A percentile compares a stretch with the other conserved stretches of the same genome.
Conservation (phyloP, 495 filamentous ascomycete genomes). For the Margaritispora aquatica region DNA sequence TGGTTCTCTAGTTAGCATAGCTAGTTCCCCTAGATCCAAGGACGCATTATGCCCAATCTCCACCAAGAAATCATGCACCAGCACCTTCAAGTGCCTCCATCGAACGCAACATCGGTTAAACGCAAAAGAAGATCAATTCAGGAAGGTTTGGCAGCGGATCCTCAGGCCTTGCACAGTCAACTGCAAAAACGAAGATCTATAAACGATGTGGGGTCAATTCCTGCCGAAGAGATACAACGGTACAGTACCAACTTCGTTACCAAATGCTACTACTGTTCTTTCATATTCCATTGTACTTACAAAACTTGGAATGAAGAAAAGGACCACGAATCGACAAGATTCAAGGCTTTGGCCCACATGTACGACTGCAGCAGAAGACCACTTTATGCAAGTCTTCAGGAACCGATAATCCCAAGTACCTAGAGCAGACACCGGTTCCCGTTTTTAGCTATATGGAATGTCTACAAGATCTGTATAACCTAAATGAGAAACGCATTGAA, state of each 20-base stretch:
- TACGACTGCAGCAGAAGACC: not conserved
- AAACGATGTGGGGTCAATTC: too few relatives aligned
- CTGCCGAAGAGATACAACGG: too few relatives aligned
- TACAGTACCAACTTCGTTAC: too few relatives aligned
- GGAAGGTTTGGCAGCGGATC: not conserved
- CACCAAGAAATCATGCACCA: not conserved
- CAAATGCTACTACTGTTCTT: too few relatives aligned
- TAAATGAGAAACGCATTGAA: not conserved
- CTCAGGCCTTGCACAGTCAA: not conserved
- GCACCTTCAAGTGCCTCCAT: not conserved
- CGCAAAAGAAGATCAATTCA: not conserved
- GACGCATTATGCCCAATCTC: not conserved
- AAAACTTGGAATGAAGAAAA: too few relatives aligned
- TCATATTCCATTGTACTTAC: too few relatives aligned
- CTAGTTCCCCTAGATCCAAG: not conserved
- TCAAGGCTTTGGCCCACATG: not conserved
- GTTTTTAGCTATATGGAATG: not conserved
- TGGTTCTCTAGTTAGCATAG: not conserved
- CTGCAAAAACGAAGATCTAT: not conserved
- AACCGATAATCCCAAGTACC: not conserved
- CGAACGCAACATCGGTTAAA: not conserved
- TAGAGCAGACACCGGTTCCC: not conserved
- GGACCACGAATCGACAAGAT: not conserved
- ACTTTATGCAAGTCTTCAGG: not conserved
- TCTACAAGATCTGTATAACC: not conserved